A percentile compares a stretch with the other conserved stretches of the same genome.
Conservation (phyloP, 2,329 filamentous ascomycete species). For the Xylaria sp. region DNA sequence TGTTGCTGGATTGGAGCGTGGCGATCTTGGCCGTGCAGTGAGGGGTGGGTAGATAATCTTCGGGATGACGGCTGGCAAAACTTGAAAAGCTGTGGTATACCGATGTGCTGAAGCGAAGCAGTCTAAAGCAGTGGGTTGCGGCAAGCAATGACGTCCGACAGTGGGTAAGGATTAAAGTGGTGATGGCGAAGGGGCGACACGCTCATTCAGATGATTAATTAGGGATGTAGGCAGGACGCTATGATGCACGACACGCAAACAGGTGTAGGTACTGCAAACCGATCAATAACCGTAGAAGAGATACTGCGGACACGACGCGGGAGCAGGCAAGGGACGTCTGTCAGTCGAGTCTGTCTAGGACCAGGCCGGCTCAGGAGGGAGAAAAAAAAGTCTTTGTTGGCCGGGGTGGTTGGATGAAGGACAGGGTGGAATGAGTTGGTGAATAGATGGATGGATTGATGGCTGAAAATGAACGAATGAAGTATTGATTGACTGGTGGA, state of each 20-base stretch:
- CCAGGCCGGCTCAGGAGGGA: constrained; percentile 6
- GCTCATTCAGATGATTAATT: constrained; percentile 29
- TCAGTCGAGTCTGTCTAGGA: constrained; percentile 25
- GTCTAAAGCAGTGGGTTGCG: constrained; percentile 23
- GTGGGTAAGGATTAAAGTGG: constrained; percentile 24
- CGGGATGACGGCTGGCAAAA: constrained; percentile 29
- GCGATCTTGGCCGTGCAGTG: constrained; percentile 24
- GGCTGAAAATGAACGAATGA: background rate
- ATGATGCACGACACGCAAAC: constrained; percentile 16
- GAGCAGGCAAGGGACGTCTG: constrained; percentile 60
- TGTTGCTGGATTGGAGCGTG: constrained; percentile 21
- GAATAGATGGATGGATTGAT: background rate
- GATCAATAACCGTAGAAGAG: constrained; percentile 32
- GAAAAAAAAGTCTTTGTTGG: constrained; percentile 17
- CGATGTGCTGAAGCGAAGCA: constrained; percentile 24
- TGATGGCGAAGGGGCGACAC: constrained; percentile 24
- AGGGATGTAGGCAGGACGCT: constrained; percentile 27
- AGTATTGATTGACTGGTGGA: background rate
- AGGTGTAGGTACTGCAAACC: constrained; percentile 26
- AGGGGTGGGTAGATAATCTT: constrained; percentile 35
- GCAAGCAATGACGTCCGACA: constrained; percentile 33
- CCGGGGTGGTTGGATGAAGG: constrained; percentile 3
- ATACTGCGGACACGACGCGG: constrained; percentile 24
- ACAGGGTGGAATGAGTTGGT: background rate
- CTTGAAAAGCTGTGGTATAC: constrained; percentile 20